Conservation (phyloP, 306 rosid genomes). For the Ceratonia siliqua region DNA sequence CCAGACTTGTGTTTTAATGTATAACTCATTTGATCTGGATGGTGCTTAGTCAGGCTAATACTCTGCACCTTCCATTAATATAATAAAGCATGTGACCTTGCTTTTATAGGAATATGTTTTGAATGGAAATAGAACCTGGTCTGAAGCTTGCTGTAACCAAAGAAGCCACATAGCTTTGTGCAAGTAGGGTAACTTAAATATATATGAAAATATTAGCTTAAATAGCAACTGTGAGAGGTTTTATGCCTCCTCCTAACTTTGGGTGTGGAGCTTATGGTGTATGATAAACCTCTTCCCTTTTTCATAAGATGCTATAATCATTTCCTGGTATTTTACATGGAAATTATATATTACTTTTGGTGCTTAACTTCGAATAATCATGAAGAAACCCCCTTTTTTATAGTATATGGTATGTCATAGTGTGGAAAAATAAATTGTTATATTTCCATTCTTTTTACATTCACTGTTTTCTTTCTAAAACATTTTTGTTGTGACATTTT, state of each 20-base stretch:
- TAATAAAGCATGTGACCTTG: background rate
- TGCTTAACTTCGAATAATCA: constrained; percentile 5
- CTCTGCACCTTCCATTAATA: background rate
- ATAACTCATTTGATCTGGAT: constrained; percentile 8
- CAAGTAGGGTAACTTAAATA: background rate
- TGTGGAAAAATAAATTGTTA: background rate
- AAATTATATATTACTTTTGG: constrained; percentile 3
- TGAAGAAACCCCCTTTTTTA: background rate
- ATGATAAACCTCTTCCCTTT: background rate
- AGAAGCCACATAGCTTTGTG: background rate
- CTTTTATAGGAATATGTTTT: background rate
- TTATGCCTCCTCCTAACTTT: background rate
- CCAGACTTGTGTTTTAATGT: background rate
- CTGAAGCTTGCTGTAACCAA: background rate
- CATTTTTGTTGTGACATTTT: background rate
- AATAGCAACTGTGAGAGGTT: background rate
- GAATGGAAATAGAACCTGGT: background rate
- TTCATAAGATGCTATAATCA: background rate
- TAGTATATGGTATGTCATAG: background rate
- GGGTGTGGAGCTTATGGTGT: background rate
- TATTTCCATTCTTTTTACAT: background rate
- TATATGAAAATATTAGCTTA: background rate
- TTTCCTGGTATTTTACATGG: constrained; percentile 7
- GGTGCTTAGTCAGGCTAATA: background rate
- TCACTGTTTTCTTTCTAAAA: background rate